These are phyloP conservation scores for Allantophomopsis cytisporea DNA, from an alignment of 2,329 filamentous ascomycete genomes.

Conservation along the genomic window DNA sequence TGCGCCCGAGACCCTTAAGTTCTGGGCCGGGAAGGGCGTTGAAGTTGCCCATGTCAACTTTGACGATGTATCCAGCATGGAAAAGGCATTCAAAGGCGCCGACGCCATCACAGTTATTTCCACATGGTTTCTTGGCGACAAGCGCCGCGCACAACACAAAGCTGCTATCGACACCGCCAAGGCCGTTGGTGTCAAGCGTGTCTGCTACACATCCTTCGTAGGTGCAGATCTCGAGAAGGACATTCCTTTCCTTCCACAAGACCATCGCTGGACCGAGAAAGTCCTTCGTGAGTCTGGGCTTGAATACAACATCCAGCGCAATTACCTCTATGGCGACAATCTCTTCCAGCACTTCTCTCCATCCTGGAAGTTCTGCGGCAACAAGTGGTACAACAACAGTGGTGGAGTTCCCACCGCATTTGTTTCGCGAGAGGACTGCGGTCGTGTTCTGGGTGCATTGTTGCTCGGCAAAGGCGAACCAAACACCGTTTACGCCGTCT, in stretches of 20 bases:
- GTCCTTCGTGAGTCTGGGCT: slow-evolving; percentile 7
- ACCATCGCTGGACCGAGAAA: slow-evolving; percentile 10
- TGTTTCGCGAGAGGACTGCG: slow-evolving; percentile 11
- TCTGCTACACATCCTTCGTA: slow-evolving; percentile 10
- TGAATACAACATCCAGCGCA: slow-evolving; percentile 9
- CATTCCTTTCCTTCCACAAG: slow-evolving; percentile 9
- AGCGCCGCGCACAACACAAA: slow-evolving; percentile 6
- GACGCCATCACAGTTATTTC: slow-evolving; percentile 10
- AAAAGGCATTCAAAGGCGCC: slow-evolving; percentile 7
- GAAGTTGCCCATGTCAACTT: slow-evolving; percentile 1
- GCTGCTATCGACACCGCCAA: slow-evolving; percentile 8
- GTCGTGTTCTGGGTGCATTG: slow-evolving; percentile 8
- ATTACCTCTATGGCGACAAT: slow-evolving; percentile 11
- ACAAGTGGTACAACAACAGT: slow-evolving; percentile 9
- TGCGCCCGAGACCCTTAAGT: slow-evolving; percentile 1
- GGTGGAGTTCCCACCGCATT: slow-evolving; percentile 6
- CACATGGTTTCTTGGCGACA: slow-evolving; percentile 8
- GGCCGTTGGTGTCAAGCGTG: slow-evolving; percentile 6
- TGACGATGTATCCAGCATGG: slow-evolving; percentile 5
- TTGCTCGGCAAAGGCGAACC: slow-evolving; percentile 6
- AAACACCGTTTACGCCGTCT: slow-evolving; percentile 6
- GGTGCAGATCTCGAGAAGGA: slow-evolving; percentile 7
- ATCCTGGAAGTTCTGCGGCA: slow-evolving; percentile 7
- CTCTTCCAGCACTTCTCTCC: slow-evolving; percentile 6
- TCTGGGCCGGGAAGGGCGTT: slow-evolving; percentile 3